phyloP scores from a whole-genome alignment of 306 rosid species.

The Gastrolobium bilobum region DNA sequence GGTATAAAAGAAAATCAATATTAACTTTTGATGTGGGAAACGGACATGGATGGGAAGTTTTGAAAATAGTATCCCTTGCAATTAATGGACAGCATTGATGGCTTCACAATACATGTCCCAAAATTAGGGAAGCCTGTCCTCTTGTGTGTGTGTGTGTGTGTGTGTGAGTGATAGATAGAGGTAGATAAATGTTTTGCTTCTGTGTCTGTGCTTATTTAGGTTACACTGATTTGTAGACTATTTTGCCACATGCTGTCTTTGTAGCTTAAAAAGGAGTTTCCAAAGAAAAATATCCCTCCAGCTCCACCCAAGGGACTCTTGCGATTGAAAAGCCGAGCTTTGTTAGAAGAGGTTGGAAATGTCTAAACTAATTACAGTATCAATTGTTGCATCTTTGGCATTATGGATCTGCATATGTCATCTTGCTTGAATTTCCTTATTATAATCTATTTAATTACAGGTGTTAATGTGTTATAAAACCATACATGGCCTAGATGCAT shows the following conservation, averaged over 20 bases:
- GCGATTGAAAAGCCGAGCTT: constrained; percentile 84
- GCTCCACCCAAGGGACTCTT: constrained; percentile 96
- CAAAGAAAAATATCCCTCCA: constrained; percentile 84
- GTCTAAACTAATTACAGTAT: constrained; percentile 41
- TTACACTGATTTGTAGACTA: constrained; percentile 43
- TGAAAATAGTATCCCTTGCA: constrained; percentile 20
- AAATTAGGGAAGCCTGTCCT: constrained; percentile 16
- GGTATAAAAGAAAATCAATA: neutral
- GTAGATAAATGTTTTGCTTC: constrained; percentile 27
- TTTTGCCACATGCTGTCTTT: constrained; percentile 47
- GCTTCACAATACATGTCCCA: neutral
- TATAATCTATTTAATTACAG: neutral
- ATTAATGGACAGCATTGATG: constrained; percentile 4
- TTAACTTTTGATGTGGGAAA: constrained; percentile 31
- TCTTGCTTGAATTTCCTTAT: constrained; percentile 44
- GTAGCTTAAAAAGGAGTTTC: constrained; percentile 83
- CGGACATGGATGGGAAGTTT: constrained; percentile 8
- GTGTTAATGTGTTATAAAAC: neutral
- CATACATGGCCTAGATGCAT: constrained; percentile 26
- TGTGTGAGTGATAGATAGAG: constrained; percentile 25
- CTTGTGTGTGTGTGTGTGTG: neutral
- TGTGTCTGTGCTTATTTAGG: constrained; percentile 32
- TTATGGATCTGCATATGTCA: constrained; percentile 37
- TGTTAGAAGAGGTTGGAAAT: constrained; percentile 89
- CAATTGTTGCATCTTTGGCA: constrained; percentile 36